Base-by-base conservation (phyloP, 805 yeast genomes). In the Sugiyamaella floridensis region DNA sequence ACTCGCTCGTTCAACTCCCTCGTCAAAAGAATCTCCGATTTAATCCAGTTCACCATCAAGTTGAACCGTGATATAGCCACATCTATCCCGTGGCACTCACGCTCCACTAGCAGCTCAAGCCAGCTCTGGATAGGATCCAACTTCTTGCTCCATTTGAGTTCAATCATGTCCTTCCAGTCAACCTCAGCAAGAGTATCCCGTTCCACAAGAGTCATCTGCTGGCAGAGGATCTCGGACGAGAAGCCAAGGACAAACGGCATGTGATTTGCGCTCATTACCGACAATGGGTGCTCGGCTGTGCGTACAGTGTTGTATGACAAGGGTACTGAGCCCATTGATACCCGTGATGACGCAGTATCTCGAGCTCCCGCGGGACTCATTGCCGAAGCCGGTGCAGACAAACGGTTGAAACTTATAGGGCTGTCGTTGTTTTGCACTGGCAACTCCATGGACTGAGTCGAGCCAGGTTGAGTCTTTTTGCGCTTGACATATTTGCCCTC, bases 141-240 rank as follows among this genome's bases (percentile, higher is more conserved):
- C 37, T 81, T 80, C 54, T 78, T 78, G 49, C 80, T 79, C 89
- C 96, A 85, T 47, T 80, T 76, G 56, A 86, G 70, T 56, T 88
- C 90, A 43, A 90, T 75, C 44, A 92, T 74, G 59, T 89, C 96
- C 61, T 82, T 83, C 97, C 98, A 92, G 66, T 92, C 97, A 41
- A 93, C 77, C 62, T 89, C 96, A 49, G 80, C 76, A 19, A 90
- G 68, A 43, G 89, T 78, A 66, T 93, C 98, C 50, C 82, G 75
- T 67, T 93, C 99, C 57, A 92, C 85, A 47, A 87, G 66, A 0
- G 98, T 92, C 68, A 92, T 75, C 58, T 92, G 97, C 57, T 82
- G 79, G 5, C 95, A 89, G 29, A 93, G 69, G 0, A 78, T 71
- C 51, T 73, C 69, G 1, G 96, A 82, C 52, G 77, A 81, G 65